Evolutionary conservation across 2,329 filamentous ascomycete species (phyloP).

Genomic region (Aspergillus pseudonomiae): DNA sequence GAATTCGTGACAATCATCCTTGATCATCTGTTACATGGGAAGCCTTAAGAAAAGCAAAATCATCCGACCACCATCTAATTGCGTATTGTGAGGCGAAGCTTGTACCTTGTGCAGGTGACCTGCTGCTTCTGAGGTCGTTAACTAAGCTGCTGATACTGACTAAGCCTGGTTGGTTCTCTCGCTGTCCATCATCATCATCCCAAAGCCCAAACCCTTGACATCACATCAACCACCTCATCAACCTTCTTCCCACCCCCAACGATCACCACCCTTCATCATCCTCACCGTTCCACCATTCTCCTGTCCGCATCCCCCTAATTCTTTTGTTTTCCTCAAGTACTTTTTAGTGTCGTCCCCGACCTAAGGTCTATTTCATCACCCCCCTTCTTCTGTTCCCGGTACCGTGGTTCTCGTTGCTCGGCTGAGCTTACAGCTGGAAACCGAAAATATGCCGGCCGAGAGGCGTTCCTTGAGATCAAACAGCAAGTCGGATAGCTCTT

Average conservation of each 20-base stretch:
- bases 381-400: constrained; percentile 33
- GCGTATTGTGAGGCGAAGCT: constrained; percentile 2
- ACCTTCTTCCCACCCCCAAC: constrained; percentile 20
- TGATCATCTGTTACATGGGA: not conserved
- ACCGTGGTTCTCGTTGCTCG: constrained; percentile 33
- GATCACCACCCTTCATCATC: constrained; percentile 1
- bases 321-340: constrained; percentile 14
- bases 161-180: constrained; percentile 38
- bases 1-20: not conserved
- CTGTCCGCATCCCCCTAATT: constrained; percentile 15
- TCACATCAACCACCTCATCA: constrained; percentile 40
- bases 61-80: not conserved
- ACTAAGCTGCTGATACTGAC: constrained; percentile 35
- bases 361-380: constrained; percentile 18
- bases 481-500: constrained; percentile 51
- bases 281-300: constrained; percentile 25
- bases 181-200: constrained; percentile 26
- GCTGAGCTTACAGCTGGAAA: constrained; percentile 35
- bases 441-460: constrained; percentile 50
- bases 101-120: constrained; percentile 18
- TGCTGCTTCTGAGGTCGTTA: constrained; percentile 11
- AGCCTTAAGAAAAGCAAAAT: not conserved
- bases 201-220: constrained; percentile 38
- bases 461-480: constrained; percentile 51
- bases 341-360: constrained; percentile 17